Evolutionary conservation across 495 filamentous ascomycete genomes (phyloP).

Genomic region (Xanthoparmelia taractica): DNA sequence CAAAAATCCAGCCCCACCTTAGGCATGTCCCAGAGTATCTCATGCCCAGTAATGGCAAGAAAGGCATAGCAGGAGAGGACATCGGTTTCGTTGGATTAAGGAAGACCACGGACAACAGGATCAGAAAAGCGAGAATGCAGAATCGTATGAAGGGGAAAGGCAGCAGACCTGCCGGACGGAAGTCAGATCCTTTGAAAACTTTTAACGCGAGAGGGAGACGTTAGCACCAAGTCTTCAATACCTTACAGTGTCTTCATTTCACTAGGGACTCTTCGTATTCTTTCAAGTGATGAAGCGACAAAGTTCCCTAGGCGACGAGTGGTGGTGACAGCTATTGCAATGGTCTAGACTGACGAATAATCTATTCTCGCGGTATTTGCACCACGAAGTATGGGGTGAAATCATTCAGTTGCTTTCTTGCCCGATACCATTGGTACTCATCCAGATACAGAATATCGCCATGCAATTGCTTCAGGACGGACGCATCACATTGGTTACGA

Average conservation of each 20-base stretch:
- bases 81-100: slow-evolving; percentile 68
- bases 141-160: slow-evolving; percentile 49
- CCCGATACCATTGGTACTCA: neutral
- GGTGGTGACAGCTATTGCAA: neutral
- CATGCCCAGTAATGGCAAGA: slow-evolving; percentile 69
- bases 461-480: neutral
- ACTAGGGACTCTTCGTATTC: neutral
- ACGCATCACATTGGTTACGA: neutral
- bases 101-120: slow-evolving; percentile 65
- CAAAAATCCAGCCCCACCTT: slow-evolving; percentile 76
- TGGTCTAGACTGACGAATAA: neutral
- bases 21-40: slow-evolving; percentile 95
- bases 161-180: slow-evolving; percentile 44
- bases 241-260: neutral
- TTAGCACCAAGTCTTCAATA: neutral
- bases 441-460: neutral
- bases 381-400: neutral
- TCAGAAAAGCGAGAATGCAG: slow-evolving; percentile 61
- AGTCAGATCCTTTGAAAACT: slow-evolving; percentile 78
- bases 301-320: neutral
- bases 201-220: slow-evolving; percentile 54
- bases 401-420: neutral
- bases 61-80: slow-evolving; percentile 51
- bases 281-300: neutral
- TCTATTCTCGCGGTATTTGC: neutral